phyloP scores from a whole-genome alignment of 2,329 filamentous ascomycete species.

The Trichoderma koningii region DNA sequence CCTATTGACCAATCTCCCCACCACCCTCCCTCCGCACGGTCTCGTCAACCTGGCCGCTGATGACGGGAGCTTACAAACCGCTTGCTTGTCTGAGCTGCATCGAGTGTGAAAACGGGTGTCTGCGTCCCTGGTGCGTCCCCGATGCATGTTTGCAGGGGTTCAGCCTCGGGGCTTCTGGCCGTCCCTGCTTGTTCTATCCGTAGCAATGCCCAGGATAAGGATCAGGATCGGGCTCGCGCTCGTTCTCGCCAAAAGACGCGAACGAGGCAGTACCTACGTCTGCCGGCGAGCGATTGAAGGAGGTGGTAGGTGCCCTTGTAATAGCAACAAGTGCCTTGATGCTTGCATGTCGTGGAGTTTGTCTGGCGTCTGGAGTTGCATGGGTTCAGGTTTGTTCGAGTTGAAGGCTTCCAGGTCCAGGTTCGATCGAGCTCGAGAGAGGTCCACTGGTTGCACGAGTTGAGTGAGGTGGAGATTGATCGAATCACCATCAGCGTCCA shows the following conservation, averaged over 20 bases:
- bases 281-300: not conserved
- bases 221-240: too few species aligned
- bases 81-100: not conserved
- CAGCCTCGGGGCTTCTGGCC: not conserved
- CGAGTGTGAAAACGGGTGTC: not conserved
- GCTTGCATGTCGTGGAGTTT: not conserved
- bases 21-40: not conserved
- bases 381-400: too few species aligned
- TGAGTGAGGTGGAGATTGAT: too few species aligned
- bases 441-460: too few species aligned
- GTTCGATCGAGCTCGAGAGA: too few species aligned
- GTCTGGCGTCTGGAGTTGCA: not conserved
- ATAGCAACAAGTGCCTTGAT: not conserved
- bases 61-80: slow-evolving; percentile 1
- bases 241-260: not conserved
- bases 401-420: too few species aligned
- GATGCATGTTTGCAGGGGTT: slow-evolving; percentile 14
- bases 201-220: not conserved
- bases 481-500: too few species aligned
- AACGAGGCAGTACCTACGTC: slow-evolving; percentile 6
- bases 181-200: not conserved
- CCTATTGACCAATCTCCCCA: slow-evolving; percentile 20
- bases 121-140: not conserved
- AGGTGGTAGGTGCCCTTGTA: too few species aligned
- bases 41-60: slow-evolving; percentile 6